These are phyloP conservation scores for Oxytropis ochrocephala DNA, from an alignment of 306 rosid genomes.

Conservation along the genomic window DNA sequence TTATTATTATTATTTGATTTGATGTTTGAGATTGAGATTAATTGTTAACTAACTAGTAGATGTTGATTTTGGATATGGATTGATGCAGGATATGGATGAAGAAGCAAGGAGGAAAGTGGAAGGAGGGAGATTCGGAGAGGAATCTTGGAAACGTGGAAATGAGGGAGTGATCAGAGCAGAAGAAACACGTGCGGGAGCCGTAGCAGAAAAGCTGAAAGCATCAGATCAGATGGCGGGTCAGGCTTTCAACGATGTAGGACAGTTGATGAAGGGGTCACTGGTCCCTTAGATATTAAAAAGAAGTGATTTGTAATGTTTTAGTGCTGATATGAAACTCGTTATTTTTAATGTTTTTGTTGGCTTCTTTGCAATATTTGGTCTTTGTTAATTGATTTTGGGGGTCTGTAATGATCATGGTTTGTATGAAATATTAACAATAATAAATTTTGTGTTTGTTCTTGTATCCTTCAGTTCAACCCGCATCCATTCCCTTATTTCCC, in stretches of 20 bases:
- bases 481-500: too few species aligned
- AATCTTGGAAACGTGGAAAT: not conserved
- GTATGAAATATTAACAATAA: too few species aligned
- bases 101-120: constrained; percentile 44
- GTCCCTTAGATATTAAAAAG: constrained; percentile 18
- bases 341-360: not conserved
- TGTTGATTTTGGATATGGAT: not conserved
- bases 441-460: too few species aligned
- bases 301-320: not conserved
- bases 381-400: too few species aligned
- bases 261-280: constrained; percentile 33
- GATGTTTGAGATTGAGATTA: not conserved
- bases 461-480: too few species aligned
- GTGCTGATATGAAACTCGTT: not conserved
- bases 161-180: constrained; percentile 24
- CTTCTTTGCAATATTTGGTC: not conserved
- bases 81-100: constrained; percentile 52
- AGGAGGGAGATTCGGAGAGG: constrained; percentile 13
- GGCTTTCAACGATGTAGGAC: constrained; percentile 61
- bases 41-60: not conserved
- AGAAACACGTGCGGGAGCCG: constrained; percentile 38
- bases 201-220: constrained; percentile 33
- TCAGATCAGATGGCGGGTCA: constrained; percentile 62
- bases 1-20: too few species aligned
- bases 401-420: too few species aligned